Base-by-base conservation (phyloP, 2,329 filamentous ascomycete species). In the Aureobasidium mangrovei region DNA sequence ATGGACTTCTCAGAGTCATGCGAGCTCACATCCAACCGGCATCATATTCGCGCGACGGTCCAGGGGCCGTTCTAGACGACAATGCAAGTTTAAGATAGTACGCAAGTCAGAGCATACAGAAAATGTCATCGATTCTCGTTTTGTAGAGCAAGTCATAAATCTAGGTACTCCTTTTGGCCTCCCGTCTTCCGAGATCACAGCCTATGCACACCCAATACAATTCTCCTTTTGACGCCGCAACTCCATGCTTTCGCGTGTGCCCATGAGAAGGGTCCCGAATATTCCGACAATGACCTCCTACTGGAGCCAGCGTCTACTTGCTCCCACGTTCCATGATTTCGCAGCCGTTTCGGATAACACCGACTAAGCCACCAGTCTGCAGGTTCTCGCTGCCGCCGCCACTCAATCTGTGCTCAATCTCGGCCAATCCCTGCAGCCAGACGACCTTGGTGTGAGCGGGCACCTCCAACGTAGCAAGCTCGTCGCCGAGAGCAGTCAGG, bases 291-390 rank as follows among this genome's bases (percentile, higher is more conserved):
- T 18, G 18, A 18, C 18, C 18, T 18, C 18, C 18, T 18, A 18
- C 18, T 18, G 18, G 18, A 18, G 18, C 18, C 18, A 18, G 18
- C 18, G 18, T 18, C 18, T 18, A 52, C 36, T 52, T 52, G 26
- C 29, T 31, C 8, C 26, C 27, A 27, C 43, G 39, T 8, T 45
- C 49, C 73, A 82, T 78, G 57, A 97, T 72, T 68, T 95, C 91
- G 31, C 88, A 91, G 0, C 93, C 93, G 54, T 81, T 86, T 58
- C 93, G 78, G 40, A 98, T 81, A 4, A 95, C 88, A 1, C 91
- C 93, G 8, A 97, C 88, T 43, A 96, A 77, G 0, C 91, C 93
- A 5, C 93, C 91, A 0, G 93, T 97, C 74, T 98, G 93, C 56
- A 98, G 81, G 4, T 76, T 74, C 72, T 98, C 93, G 56, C 83